phyloP scores from a whole-genome alignment of 129 eudicot species.

The Heracleum sosnowskyi region DNA sequence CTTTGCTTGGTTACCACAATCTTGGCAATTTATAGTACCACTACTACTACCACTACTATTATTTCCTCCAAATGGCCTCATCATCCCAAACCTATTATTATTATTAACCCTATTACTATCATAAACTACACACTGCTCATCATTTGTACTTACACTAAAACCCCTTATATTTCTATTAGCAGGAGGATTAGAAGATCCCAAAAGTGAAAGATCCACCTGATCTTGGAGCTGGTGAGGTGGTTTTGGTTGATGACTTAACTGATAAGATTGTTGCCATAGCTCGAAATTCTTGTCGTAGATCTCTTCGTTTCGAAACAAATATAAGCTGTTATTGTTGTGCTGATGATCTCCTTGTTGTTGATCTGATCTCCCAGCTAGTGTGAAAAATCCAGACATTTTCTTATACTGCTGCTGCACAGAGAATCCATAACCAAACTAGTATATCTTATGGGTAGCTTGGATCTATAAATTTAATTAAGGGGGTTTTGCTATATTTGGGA shows the following conservation, averaged over 20 bases:
- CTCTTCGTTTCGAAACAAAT: conserved; percentile 58
- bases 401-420: neutral
- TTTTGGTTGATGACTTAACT: conserved; percentile 2
- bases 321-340: conserved; percentile 18
- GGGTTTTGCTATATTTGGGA: neutral
- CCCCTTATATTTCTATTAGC: neutral
- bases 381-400: conserved; percentile 49
- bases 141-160: neutral
- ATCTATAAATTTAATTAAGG: neutral
- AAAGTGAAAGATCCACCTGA: neutral
- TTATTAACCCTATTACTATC: neutral
- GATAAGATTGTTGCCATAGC: conserved; percentile 25
- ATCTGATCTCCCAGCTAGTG: conserved; percentile 44
- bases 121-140: neutral
- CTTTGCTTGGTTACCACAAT: conserved; percentile 35
- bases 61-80: neutral
- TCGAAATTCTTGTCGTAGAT: conserved; percentile 78
- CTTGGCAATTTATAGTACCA: conserved; percentile 53
- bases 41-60: neutral
- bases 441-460: neutral
- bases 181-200: neutral
- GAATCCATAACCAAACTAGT: neutral
- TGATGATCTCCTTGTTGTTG: neutral
- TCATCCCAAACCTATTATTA: neutral
- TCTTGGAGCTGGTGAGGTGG: neutral